Evolutionary conservation across 2,329 filamentous ascomycete species (phyloP), one percentile per base, ranked within the genome.

Genomic region (Aureobasidium sp.): DNA sequence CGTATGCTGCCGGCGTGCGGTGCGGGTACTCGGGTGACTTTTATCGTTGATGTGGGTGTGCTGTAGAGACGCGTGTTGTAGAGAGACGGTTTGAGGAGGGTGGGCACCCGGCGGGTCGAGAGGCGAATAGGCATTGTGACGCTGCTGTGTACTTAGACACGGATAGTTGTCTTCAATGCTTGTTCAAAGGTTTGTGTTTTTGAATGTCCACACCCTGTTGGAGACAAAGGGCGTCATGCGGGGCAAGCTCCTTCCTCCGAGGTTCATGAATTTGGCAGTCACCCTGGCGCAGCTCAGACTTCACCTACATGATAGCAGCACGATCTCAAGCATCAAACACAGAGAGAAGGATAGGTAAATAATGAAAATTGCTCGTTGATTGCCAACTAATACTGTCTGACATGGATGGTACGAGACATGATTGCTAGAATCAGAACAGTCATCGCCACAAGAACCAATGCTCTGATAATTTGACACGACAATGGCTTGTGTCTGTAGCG

Each of bases 1-100:
- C 90, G 87, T 74, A 97, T 94, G 76, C 87, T 88, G 65, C 93
- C 94, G 19, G 84, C 84, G 69, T 87, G 84, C 0, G 90, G 86
- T 2, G 91, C 89, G 45, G 89, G 87, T 51, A 96, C 76, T 73
- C 87, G 85, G 63, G 84, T 86, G 65, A 89, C 81, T 69, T 86
- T 85, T 74, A 95, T 77, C 11, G 69, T 65, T 19, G 69, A 68
- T 2, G 65, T 54, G 4, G 62, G 33, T 0, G 47, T 67, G 68
- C 62, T 63, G 62, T 64, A 64, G 31, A 31, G 23, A n/a, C 58
- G 58, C 42, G 17, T 2, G 5, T 19, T 60, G 49, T 49, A 50
- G 21, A 50, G 45, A 0, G 23, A 23, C 4, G 55, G n/a, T 42
- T 35, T 59, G 33, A 50, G n/a, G 6, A 59, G 23, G 33, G 35